A percentile compares a stretch with the other conserved stretches of the same genome.
Conservation (phyloP, 441 rosid species). For the Aquilaria agallochum region DNA sequence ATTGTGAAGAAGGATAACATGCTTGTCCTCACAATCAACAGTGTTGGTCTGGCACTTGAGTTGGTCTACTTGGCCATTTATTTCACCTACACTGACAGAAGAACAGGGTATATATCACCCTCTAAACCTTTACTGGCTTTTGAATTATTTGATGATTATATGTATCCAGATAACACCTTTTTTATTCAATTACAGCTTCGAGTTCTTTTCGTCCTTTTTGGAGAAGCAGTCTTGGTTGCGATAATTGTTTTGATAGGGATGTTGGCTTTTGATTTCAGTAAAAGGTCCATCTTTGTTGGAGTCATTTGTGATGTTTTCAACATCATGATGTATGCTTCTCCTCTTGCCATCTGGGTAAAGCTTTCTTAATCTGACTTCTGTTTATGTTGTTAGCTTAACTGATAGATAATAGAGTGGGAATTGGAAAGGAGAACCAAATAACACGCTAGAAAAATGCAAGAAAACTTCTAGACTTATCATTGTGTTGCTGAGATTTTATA, state of each 20-base stretch:
- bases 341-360: slow-evolving; percentile 45
- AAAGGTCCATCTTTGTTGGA: slow-evolving; percentile 40
- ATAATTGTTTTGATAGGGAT: slow-evolving; percentile 15
- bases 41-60: slow-evolving; percentile 48
- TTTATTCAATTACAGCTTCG: slow-evolving; percentile 16
- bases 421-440: too few relatives aligned
- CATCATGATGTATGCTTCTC: slow-evolving; percentile 63
- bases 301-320: slow-evolving; percentile 57
- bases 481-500: too few relatives aligned
- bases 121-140: neutral
- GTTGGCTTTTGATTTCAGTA: slow-evolving; percentile 14
- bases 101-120: slow-evolving; percentile 28
- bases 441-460: too few relatives aligned
- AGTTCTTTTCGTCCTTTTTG: slow-evolving; percentile 14
- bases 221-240: slow-evolving; percentile 24
- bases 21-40: slow-evolving; percentile 59
- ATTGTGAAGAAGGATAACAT: slow-evolving; percentile 49
- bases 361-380: neutral
- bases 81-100: slow-evolving; percentile 19
- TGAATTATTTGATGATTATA: neutral
- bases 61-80: slow-evolving; percentile 30
- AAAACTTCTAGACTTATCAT: too few relatives aligned
- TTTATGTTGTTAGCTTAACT: neutral
- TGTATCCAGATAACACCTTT: neutral
- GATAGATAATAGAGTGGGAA: too few relatives aligned